Base-by-base conservation (phyloP, 2,329 filamentous ascomycete species). In the Aspergillus tamarii region DNA sequence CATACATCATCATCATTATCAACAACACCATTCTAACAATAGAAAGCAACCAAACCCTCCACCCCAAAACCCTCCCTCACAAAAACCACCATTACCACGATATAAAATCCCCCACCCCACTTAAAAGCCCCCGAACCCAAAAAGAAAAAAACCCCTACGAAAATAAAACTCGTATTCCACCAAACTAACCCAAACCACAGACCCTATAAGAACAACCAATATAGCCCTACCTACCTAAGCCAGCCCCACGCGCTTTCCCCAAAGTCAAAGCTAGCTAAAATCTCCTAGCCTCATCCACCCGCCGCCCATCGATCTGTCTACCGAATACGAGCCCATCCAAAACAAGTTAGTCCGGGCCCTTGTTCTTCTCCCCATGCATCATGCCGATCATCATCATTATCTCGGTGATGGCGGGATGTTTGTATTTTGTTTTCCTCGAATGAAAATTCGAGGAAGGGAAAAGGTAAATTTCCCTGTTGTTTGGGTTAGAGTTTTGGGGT, bases 321-420 rank as follows among this genome's bases (percentile, higher is more conserved):
- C 52, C 52, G 52, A 55, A 55, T 55, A 55, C 52, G 52, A 55
- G 23, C 14, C 9, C 9, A 23, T 7, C 32, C 34, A 19, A 55
- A 39, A 26, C 26, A n/a, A 39, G 32, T 26, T 55, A 36, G 23
- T 16, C 7, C 4, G 26, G 14, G 28, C 43, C 43, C 43, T 23
- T 23, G 12, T 52, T 14, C 7, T 30, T 16, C 2, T 16, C 14
- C 46, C 26, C 16, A 52, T 32, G 48, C 48, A 52, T 32, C 48
- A 21, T 52, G 48, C 48, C 48, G 48, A 52, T 52, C 48, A 52
- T 30, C 48, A 52, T 52, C 48, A 32, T 30, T n/a, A n/a, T 30
- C 16, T 48, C 5, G 23, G 21, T 4, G 10, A 48, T 10, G n/a
- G 34, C 34, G 6, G 6, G 34, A 9, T n/a, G 39, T 2, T 3